Conservation (phyloP, 768 basidiomycete species). For the Hericium coralloides region DNA sequence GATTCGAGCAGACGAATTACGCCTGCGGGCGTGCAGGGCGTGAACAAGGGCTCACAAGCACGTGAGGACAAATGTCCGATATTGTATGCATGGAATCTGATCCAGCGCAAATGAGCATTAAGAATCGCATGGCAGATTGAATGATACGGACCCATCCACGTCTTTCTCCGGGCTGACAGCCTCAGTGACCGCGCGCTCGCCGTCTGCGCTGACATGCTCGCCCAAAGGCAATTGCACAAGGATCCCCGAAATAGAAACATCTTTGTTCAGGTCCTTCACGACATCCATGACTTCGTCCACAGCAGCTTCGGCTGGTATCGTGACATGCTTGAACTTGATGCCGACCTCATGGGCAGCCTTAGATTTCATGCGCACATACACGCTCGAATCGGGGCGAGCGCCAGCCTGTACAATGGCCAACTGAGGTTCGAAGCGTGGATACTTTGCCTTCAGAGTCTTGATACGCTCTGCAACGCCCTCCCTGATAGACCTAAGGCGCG, state of each 20-base stretch:
- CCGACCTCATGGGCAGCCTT: constrained; percentile 95
- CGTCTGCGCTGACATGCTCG: constrained; percentile 69
- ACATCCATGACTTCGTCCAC: constrained; percentile 68
- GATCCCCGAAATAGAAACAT: constrained; percentile 77
- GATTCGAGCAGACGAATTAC: constrained; percentile 86
- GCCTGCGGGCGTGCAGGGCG: constrained; percentile 93
- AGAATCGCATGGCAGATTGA: neutral
- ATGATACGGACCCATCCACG: constrained; percentile 73
- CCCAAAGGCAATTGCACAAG: constrained; percentile 94
- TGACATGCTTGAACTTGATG: constrained; percentile 77
- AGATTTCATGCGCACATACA: constrained; percentile 96
- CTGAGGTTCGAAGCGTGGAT: constrained; percentile 86
- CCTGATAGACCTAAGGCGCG: constrained; percentile 62
- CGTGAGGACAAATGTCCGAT: constrained; percentile 92
- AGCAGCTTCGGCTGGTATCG: constrained; percentile 54
- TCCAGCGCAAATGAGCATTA: neutral
- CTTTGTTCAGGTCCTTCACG: constrained; percentile 77
- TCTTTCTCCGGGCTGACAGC: constrained; percentile 92
- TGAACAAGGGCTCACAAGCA: constrained; percentile 81
- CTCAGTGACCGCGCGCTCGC: constrained; percentile 89
- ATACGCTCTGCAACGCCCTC: constrained; percentile 67
- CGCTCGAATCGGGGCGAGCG: constrained; percentile 78
- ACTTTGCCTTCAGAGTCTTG: constrained; percentile 47
- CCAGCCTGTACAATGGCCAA: constrained; percentile 94
- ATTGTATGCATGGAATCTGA: constrained; percentile 95